Percentiles rank a stretch among this genome's conserved stretches.
Conservation (phyloP, 1,284 basidiomycete genomes). For the Fomes fomentarius region DNA sequence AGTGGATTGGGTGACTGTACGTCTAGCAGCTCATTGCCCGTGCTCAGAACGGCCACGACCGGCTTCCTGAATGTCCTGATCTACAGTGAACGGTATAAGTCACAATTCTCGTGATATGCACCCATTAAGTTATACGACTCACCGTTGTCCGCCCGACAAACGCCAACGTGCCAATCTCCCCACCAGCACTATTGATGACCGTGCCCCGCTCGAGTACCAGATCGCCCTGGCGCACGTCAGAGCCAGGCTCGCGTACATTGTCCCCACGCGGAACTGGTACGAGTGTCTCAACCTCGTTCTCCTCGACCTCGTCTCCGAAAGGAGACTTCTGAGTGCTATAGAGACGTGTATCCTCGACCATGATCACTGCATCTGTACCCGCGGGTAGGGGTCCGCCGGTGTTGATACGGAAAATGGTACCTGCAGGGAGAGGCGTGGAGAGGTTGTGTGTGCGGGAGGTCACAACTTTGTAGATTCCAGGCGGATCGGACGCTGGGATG, state of each 20-base stretch:
- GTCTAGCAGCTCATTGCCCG: conserved; percentile 83
- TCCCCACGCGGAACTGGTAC: conserved; percentile 67
- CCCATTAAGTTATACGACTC: conserved; percentile 11
- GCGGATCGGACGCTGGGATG: conserved; percentile 54
- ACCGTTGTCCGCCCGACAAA: conserved; percentile 80
- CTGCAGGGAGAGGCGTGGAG: conserved; percentile 46
- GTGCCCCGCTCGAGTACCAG: conserved; percentile 69
- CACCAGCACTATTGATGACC: conserved; percentile 66
- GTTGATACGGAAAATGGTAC: conserved; percentile 75
- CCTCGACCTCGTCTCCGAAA: conserved; percentile 49
- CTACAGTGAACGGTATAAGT: conserved; percentile 35
- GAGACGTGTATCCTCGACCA: conserved; percentile 90
- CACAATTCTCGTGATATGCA: not conserved
- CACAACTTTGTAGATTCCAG: conserved; percentile 74
- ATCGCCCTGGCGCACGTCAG: conserved; percentile 73
- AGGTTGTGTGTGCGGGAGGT: conserved; percentile 56
- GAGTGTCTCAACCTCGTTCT: conserved; percentile 69
- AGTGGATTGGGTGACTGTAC: conserved; percentile 47
- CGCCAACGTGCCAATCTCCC: conserved; percentile 84
- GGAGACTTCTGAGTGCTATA: conserved; percentile 47
- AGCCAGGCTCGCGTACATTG: conserved; percentile 75
- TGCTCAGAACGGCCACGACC: conserved; percentile 79
- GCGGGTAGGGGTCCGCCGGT: conserved; percentile 77
- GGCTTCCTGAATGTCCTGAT: conserved; percentile 74
- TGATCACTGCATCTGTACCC: conserved; percentile 81